Evolutionary conservation across 2,329 filamentous ascomycete genomes (phyloP).

Genomic region (Stromatinia cepivora): DNA sequence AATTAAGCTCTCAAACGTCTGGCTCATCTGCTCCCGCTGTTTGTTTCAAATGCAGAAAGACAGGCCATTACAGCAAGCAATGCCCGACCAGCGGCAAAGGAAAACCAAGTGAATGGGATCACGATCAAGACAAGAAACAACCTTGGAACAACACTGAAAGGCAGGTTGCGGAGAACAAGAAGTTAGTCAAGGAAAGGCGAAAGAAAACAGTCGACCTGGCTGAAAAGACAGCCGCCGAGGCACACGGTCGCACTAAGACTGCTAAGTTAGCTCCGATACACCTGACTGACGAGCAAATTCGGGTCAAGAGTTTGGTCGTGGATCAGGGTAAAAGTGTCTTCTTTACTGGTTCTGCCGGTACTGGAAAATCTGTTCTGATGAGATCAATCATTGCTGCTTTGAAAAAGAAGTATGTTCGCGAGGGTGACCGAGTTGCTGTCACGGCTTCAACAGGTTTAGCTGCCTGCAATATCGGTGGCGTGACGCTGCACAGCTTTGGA

Average conservation of each 20-base stretch:
- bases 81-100: constrained; percentile 30
- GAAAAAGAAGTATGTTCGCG: constrained; percentile 71
- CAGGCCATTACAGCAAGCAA: constrained; percentile 28
- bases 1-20: constrained; percentile 25
- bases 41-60: constrained; percentile 31
- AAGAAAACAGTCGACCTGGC: constrained; percentile 48
- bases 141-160: constrained; percentile 75
- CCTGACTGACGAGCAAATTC: constrained; percentile 81
- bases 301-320: constrained; percentile 80
- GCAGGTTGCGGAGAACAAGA: constrained; percentile 76
- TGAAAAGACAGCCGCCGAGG: constrained; percentile 47
- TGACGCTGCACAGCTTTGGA: constrained; percentile 93
- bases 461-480: constrained; percentile 94
- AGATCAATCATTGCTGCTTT: constrained; percentile 83
- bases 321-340: constrained; percentile 85
- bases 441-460: constrained; percentile 95
- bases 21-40: constrained; percentile 26
- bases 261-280: constrained; percentile 40
- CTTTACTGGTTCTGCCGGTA: constrained; percentile 95
- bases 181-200: constrained; percentile 65
- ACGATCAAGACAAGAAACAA: constrained; percentile 41
- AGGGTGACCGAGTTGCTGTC: constrained; percentile 84
- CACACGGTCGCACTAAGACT: constrained; percentile 47
- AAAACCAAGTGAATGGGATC: constrained; percentile 22
- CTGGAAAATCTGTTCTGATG: constrained; percentile 95